These are phyloP conservation scores for Pichia occidentalis DNA, from an alignment of 805 yeast species.

Conservation along the genomic window DNA sequence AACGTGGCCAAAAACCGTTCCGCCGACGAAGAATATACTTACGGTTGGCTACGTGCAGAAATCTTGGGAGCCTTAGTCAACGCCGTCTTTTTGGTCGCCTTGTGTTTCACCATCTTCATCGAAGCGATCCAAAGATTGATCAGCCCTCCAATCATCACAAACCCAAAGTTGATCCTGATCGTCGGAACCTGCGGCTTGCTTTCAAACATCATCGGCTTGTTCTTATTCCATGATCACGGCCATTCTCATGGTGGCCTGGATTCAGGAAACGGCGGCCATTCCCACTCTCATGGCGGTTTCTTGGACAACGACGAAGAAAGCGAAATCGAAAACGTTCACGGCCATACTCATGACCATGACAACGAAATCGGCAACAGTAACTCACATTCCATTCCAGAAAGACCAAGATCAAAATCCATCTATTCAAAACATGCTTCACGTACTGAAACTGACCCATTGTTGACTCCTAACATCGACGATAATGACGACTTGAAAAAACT, in stretches of 20 bases:
- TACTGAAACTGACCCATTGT: slow-evolving; percentile 9
- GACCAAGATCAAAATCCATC: slow-evolving; percentile 2
- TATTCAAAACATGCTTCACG: slow-evolving; percentile 3
- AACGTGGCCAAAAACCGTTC: slow-evolving; percentile 73
- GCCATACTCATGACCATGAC: slow-evolving; percentile 4
- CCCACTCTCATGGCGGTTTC: slow-evolving; percentile 18
- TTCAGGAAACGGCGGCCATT: slow-evolving; percentile 19
- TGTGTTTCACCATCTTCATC: slow-evolving; percentile 84
- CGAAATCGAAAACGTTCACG: slow-evolving; percentile 4
- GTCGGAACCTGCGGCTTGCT: slow-evolving; percentile 81
- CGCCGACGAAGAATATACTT: slow-evolving; percentile 85
- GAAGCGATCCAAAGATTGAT: slow-evolving; percentile 90
- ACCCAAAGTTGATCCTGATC: slow-evolving; percentile 72
- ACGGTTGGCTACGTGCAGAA: slow-evolving; percentile 98
- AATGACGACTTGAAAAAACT: slow-evolving; percentile 24
- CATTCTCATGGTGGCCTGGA: slow-evolving; percentile 40
- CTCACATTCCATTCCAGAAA: background rate
- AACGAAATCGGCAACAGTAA: background rate
- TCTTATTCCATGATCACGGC: slow-evolving; percentile 85
- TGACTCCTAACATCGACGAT: slow-evolving; percentile 12
- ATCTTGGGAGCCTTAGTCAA: slow-evolving; percentile 91
- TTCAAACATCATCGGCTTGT: slow-evolving; percentile 77
- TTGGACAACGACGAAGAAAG: slow-evolving; percentile 10
- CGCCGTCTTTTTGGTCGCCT: slow-evolving; percentile 86
- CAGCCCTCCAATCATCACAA: slow-evolving; percentile 69